Percentiles rank a stretch among this genome's conserved stretches.
Conservation (phyloP, 805 yeast genomes). For the Barnettozyma wickerhamii region DNA sequence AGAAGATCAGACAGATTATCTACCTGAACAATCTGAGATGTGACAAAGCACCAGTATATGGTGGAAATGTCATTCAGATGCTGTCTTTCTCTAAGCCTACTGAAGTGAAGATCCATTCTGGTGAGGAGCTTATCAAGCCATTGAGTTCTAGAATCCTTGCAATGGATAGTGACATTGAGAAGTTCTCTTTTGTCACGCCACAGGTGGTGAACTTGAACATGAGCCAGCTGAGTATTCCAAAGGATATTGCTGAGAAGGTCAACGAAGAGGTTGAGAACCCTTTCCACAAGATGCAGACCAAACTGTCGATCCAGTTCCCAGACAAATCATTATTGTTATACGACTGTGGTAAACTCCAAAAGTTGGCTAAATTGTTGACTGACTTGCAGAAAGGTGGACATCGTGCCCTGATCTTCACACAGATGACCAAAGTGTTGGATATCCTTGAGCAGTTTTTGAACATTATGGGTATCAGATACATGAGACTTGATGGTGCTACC, state of each 20-base stretch:
- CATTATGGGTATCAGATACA: conserved; percentile 88
- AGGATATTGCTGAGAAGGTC: conserved; percentile 27
- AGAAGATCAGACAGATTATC: conserved; percentile 47
- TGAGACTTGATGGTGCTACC: conserved; percentile 97
- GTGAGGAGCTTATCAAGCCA: conserved; percentile 36
- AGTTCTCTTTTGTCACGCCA: conserved; percentile 86
- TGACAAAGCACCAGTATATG: conserved; percentile 60
- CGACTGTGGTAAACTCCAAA: conserved; percentile 96
- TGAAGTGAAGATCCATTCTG: conserved; percentile 9
- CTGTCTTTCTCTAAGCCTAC: conserved; percentile 34
- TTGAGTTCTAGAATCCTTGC: conserved; percentile 34
- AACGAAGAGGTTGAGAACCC: conserved; percentile 36
- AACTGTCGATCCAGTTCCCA: conserved; percentile 90
- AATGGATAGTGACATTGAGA: conserved; percentile 54
- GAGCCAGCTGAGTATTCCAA: conserved; percentile 47
- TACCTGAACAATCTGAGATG: conserved; percentile 68
- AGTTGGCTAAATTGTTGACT: conserved; percentile 68
- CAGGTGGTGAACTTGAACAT: conserved; percentile 73
- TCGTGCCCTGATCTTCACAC: conserved; percentile 92
- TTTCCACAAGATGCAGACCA: conserved; percentile 80
- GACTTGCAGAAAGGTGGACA: conserved; percentile 84
- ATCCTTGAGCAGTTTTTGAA: conserved; percentile 89
- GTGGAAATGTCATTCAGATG: conserved; percentile 48
- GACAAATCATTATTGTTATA: conserved; percentile 88
- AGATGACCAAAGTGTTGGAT: conserved; percentile 96